Evolutionary conservation across 805 yeast species (phyloP), one percentile per base, ranked within the genome.

Genomic region (Teunomyces pallodes): DNA sequence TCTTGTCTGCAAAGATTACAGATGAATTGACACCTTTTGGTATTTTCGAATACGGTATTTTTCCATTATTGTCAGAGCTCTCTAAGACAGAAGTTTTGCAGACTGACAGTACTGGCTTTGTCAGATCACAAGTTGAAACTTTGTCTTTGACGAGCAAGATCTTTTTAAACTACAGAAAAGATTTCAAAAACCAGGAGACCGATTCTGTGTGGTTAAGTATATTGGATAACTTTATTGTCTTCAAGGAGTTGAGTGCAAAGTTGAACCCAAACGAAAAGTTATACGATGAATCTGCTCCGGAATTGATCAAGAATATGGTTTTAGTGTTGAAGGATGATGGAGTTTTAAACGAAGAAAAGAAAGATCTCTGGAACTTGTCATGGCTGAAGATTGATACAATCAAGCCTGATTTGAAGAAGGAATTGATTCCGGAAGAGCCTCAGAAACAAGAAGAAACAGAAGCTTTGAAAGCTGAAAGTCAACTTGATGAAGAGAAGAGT

Each of bases 31-130:
- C 80, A 0, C 77, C 84, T 0, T 66, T 69, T 24, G 84, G 81
- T 6, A 58, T 88, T 3, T 84, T 90, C 52, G 90, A 86, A 40
- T 77, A 77, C 36, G 92, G 91, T 1, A 72, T 92, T 32, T 78
- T 90, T 60, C 90, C 97, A 10, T 72, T 89, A 43, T 69, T 89
- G 30, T 74, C 79, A 24, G 87, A 84, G 51, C 73, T 87, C 29
- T 73, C 86, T 46, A 82, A 82, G 53, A 84, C 86, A 0, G 90
- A 86, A 33, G 76, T 74, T 1, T 50, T 74, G 29, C 69, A 64
- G 47, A 82, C 86, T 1, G 94, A 87, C 58, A 71, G 75, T 1
- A 60, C 63, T 5, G 90, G 90, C 2, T 85, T 84, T 78, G 71
- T 75, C 6, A 75, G 71, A 48, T 84, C 94, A 0, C 84, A 90